Conservation (phyloP, 208 protist genomes). For the Angomonas deanei region DNA sequence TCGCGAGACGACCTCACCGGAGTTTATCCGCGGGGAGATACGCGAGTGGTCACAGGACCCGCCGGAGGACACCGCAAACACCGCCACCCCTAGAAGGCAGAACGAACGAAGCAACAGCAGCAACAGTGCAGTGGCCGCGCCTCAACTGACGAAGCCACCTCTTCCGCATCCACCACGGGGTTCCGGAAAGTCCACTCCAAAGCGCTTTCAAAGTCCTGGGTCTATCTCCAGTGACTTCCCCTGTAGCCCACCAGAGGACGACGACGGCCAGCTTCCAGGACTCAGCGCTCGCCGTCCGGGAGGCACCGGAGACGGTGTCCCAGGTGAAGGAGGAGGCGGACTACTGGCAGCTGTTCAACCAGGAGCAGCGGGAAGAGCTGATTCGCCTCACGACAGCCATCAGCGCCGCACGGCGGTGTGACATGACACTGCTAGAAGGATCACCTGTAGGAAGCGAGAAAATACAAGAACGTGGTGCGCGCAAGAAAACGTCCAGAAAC, state of each 20-base stretch:
- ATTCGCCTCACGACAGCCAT: conserved; percentile 27
- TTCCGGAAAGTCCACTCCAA: too few relatives aligned
- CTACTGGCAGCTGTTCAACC: conserved; percentile 51
- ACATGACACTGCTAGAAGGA: conserved; percentile 19
- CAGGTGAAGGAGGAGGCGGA: conserved; percentile 14
- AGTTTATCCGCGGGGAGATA: background rate
- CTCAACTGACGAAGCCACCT: too few relatives aligned
- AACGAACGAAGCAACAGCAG: background rate
- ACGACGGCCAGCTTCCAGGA: background rate
- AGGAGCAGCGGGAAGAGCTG: conserved; percentile 45
- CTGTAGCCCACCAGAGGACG: background rate
- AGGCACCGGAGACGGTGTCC: background rate
- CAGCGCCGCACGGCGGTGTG: conserved; percentile 26
- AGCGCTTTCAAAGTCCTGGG: too few relatives aligned
- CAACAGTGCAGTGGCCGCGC: background rate
- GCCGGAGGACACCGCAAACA: background rate
- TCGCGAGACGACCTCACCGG: background rate
- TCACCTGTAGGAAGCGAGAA: background rate
- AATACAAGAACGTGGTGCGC: too few relatives aligned
- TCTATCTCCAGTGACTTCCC: too few relatives aligned
- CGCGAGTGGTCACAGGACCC: background rate
- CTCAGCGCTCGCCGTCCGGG: background rate
- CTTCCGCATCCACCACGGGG: too few relatives aligned
- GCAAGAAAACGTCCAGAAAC: too few relatives aligned
- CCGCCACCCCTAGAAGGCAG: background rate